Conservation (phyloP, 768 basidiomycete species). For the Lentinula edodes region DNA sequence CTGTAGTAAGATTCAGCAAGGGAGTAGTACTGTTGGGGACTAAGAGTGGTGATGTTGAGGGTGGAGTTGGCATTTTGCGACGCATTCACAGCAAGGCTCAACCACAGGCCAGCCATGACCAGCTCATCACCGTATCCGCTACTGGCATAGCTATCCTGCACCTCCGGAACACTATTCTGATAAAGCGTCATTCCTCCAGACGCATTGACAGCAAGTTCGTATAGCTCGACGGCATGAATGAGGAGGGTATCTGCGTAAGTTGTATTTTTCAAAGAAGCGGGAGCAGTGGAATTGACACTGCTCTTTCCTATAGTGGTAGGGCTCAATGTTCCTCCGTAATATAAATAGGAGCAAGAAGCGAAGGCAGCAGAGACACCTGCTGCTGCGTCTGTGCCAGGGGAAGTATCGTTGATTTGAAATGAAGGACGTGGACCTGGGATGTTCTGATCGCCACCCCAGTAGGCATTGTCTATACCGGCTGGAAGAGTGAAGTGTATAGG, state of each 20-base stretch:
- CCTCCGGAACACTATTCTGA: constrained; percentile 64
- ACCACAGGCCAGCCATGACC: constrained; percentile 67
- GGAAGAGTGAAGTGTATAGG: background rate
- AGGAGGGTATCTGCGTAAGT: constrained; percentile 69
- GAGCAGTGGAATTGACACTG: constrained; percentile 37
- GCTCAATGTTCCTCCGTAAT: constrained; percentile 55
- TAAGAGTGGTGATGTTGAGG: background rate
- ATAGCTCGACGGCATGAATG: constrained; percentile 70
- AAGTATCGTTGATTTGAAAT: constrained; percentile 71
- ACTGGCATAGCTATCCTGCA: constrained; percentile 62
- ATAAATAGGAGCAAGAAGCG: constrained; percentile 79
- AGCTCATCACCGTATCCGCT: constrained; percentile 71
- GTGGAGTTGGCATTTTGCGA: constrained; percentile 26
- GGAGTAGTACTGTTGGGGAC: constrained; percentile 35
- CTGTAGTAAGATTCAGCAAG: constrained; percentile 61
- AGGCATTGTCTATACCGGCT: constrained; percentile 65
- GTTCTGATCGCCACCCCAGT: constrained; percentile 84
- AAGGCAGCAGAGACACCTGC: constrained; percentile 85
- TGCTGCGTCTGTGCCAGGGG: constrained; percentile 87
- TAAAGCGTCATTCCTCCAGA: constrained; percentile 56
- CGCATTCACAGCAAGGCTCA: constrained; percentile 62
- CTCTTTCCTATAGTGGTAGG: constrained; percentile 15
- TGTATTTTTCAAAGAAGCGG: constrained; percentile 65
- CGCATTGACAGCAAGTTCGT: constrained; percentile 69
- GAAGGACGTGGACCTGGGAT: constrained; percentile 74